Percentiles rank a stretch among this genome's conserved stretches.
Conservation (phyloP, 1,284 basidiomycete species). For the Pseudozyma thailandica region DNA sequence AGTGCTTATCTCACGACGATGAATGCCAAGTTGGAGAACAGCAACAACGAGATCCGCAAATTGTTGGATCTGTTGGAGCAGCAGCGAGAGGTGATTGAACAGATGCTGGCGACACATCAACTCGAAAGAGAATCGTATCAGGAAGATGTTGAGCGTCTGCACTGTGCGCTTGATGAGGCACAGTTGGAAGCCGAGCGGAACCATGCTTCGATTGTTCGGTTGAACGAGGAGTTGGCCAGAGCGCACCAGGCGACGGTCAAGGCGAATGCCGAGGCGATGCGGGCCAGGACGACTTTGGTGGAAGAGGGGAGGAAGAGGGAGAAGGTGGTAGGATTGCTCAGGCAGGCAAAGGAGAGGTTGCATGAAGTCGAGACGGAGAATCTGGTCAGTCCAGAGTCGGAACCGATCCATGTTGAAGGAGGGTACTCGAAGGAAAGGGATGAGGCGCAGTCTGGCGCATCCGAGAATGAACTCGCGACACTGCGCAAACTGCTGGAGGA, state of each 20-base stretch:
- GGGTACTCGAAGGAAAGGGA: background rate
- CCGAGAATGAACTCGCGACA: conserved; percentile 17
- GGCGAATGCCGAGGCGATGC: conserved; percentile 47
- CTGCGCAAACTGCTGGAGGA: conserved; percentile 29
- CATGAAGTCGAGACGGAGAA: conserved; percentile 26
- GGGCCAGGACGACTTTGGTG: conserved; percentile 7
- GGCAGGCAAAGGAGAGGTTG: conserved; percentile 37
- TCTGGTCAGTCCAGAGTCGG: background rate
- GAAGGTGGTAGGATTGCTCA: conserved; percentile 30
- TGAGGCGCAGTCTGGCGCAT: background rate
- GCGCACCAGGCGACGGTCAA: conserved; percentile 37
- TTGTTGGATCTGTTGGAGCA: conserved; percentile 60
- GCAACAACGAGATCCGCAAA: conserved; percentile 51
- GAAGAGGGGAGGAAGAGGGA: conserved; percentile 52
- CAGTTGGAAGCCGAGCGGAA: conserved; percentile 27
- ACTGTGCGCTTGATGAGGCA: conserved; percentile 34
- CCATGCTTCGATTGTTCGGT: conserved; percentile 11
- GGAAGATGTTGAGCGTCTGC: conserved; percentile 50
- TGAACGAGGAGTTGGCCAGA: conserved; percentile 44
- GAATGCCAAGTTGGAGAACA: conserved; percentile 49
- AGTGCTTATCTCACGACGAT: conserved; percentile 46
- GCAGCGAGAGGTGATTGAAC: conserved; percentile 60
- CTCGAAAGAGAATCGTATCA: conserved; percentile 49
- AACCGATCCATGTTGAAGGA: background rate
- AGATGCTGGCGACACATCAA: conserved; percentile 60